phyloP scores from a whole-genome alignment of 2,329 filamentous ascomycete species.

The Plectosphaerella cucumerina region DNA sequence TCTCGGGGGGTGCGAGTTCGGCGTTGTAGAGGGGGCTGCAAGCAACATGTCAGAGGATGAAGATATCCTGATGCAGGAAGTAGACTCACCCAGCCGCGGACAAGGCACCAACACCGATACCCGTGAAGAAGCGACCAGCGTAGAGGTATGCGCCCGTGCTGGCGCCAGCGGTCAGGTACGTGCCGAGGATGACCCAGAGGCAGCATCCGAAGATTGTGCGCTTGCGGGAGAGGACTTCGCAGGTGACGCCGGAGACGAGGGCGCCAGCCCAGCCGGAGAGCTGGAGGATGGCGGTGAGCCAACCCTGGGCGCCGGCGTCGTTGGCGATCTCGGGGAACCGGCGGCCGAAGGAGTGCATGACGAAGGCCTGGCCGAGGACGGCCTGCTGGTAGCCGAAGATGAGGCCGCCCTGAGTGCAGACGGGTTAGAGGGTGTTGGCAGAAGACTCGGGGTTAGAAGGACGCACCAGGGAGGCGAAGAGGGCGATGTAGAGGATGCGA shows the following conservation, averaged over 20 bases:
- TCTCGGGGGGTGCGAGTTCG: constrained; percentile 43
- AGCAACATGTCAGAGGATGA: neutral
- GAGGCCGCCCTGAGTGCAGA: constrained; percentile 26
- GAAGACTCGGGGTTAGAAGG: neutral
- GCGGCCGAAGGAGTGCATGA: constrained; percentile 45
- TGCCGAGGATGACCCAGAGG: constrained; percentile 39
- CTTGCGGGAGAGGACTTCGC: constrained; percentile 45
- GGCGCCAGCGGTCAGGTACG: constrained; percentile 29
- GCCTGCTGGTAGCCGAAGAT: constrained; percentile 53
- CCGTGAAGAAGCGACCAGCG: constrained; percentile 36
- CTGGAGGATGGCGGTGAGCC: constrained; percentile 47
- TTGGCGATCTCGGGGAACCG: constrained; percentile 44
- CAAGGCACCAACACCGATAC: constrained; percentile 42
- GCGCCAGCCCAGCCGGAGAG: constrained; percentile 46
- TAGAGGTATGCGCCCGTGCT: constrained; percentile 16
- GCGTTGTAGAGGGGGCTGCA: constrained; percentile 37
- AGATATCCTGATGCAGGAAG: neutral
- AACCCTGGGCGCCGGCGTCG: constrained; percentile 42
- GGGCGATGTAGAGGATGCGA: constrained; percentile 29
- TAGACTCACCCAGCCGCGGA: constrained; percentile 29
- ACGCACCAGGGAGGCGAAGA: constrained; percentile 29
- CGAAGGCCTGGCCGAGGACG: constrained; percentile 47
- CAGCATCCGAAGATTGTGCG: constrained; percentile 48
- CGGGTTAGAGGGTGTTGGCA: neutral
- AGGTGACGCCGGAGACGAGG: constrained; percentile 40